These are phyloP conservation scores for Imleria badia DNA, from an alignment of 768 basidiomycete species.

Conservation along the genomic window DNA sequence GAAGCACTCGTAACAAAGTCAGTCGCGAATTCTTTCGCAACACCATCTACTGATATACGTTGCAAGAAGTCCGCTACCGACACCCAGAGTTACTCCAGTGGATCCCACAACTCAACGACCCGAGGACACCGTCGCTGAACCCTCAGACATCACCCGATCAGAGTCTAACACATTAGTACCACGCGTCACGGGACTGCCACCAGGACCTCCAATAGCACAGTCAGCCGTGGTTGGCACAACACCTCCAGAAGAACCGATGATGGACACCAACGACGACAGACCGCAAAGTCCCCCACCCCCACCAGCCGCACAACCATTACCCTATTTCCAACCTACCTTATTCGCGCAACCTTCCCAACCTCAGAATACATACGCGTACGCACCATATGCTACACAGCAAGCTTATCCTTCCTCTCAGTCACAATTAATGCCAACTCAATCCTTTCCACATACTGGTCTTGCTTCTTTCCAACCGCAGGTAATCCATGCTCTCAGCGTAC, in stretches of 20 bases:
- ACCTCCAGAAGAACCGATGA: constrained; percentile 2
- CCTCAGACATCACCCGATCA: background rate
- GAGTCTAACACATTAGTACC: background rate
- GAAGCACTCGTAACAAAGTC: constrained; percentile 43
- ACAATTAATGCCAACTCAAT: constrained; percentile 15
- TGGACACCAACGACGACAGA: background rate
- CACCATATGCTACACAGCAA: constrained; percentile 18
- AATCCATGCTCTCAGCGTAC: constrained; percentile 1
- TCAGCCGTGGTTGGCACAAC: background rate
- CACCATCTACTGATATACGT: constrained; percentile 17
- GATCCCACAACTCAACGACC: constrained; percentile 24
- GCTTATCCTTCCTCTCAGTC: constrained; percentile 19
- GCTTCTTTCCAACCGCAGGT: constrained; percentile 20
- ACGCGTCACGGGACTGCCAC: background rate
- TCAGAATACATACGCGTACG: constrained; percentile 17
- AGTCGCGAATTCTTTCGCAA: constrained; percentile 27
- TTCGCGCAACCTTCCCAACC: constrained; percentile 18
- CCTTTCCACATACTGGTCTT: constrained; percentile 15
- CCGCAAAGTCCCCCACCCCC: constrained; percentile 5
- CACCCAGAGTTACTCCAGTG: constrained; percentile 57
- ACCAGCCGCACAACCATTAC: constrained; percentile 7
- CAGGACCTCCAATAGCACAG: background rate
- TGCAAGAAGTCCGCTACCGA: constrained; percentile 60
- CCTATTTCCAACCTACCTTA: constrained; percentile 11
- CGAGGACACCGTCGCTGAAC: constrained; percentile 3